Percentiles rank a stretch among this genome's conserved stretches.
Conservation (phyloP, 2,329 filamentous ascomycete species). For the Ambrosiella beaveri region DNA sequence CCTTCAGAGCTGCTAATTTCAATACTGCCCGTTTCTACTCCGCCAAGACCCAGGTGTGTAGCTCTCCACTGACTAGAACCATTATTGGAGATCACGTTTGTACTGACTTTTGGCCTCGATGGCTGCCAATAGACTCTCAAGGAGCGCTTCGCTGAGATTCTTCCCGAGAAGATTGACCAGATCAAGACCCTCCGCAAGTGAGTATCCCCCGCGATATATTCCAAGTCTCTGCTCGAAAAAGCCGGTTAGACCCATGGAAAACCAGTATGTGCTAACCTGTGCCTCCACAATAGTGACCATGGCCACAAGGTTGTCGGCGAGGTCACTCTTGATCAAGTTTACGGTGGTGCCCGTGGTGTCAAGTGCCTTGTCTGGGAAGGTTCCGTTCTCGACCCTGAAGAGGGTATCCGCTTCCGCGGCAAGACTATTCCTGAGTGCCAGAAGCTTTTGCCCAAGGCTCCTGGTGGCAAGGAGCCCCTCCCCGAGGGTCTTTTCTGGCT, state of each 20-base stretch:
- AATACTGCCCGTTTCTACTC: constrained; percentile 82
- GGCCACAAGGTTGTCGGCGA: constrained; percentile 91
- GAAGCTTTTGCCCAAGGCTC: constrained; percentile 89
- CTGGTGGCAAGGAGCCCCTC: constrained; percentile 89
- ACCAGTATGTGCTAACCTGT: constrained; percentile 8
- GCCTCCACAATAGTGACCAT: constrained; percentile 48
- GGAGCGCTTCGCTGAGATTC: constrained; percentile 91
- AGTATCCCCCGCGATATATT: constrained; percentile 20
- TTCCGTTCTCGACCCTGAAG: constrained; percentile 93
- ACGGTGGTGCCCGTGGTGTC: constrained; percentile 96
- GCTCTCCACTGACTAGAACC: background rate
- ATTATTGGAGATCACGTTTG: background rate
- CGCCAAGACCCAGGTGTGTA: constrained; percentile 63
- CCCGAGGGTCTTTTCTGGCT: constrained; percentile 99
- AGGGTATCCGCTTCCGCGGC: constrained; percentile 98
- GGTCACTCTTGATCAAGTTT: constrained; percentile 98
- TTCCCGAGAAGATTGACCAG: constrained; percentile 95
- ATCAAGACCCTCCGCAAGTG: constrained; percentile 97
- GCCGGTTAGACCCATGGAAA: constrained; percentile 4
- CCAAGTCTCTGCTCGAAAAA: background rate
- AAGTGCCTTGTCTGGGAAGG: constrained; percentile 98
- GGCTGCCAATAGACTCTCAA: constrained; percentile 58
- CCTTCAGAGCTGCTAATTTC: constrained; percentile 57
- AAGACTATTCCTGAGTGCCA: constrained; percentile 99
- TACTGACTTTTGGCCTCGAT: constrained; percentile 13